phyloP scores from a whole-genome alignment of 306 rosid genomes.

The Ochetophila trinervis region DNA sequence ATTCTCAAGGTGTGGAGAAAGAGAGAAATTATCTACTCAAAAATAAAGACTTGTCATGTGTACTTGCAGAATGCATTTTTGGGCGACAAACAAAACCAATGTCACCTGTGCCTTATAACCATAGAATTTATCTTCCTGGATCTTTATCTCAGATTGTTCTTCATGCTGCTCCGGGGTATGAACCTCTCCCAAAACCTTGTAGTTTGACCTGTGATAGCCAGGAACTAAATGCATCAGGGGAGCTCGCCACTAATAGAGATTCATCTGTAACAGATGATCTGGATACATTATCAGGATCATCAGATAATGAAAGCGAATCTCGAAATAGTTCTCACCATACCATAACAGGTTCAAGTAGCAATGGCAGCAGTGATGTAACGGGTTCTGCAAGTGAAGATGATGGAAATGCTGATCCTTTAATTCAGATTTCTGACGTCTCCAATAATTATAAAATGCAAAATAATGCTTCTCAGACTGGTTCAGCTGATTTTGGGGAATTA shows the following conservation, averaged over 20 bases:
- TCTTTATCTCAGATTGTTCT: slow-evolving; percentile 92
- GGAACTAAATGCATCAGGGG: slow-evolving; percentile 25
- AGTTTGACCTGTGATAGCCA: slow-evolving; percentile 44
- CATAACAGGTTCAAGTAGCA: slow-evolving; percentile 48
- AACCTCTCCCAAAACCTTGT: slow-evolving; percentile 94
- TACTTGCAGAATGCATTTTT: slow-evolving; percentile 59
- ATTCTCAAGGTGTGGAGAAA: slow-evolving; percentile 39
- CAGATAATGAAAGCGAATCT: slow-evolving; percentile 70
- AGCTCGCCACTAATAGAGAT: slow-evolving; percentile 36
- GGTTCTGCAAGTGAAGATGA: slow-evolving; percentile 44
- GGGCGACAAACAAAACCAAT: slow-evolving; percentile 46
- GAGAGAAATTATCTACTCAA: slow-evolving; percentile 28
- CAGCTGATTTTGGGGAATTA: slow-evolving; percentile 57
- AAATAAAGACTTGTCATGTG: slow-evolving; percentile 42
- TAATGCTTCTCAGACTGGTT: slow-evolving; percentile 49
- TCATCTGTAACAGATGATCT: slow-evolving; percentile 47
- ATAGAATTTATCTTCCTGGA: slow-evolving; percentile 89
- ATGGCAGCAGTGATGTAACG: slow-evolving; percentile 42
- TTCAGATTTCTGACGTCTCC: slow-evolving; percentile 66
- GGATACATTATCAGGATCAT: slow-evolving; percentile 57
- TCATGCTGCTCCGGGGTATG: slow-evolving; percentile 99
- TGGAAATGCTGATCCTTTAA: slow-evolving; percentile 50
- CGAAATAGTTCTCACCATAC: slow-evolving; percentile 65
- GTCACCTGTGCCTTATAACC: slow-evolving; percentile 51
- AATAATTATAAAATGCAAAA: slow-evolving; percentile 40